Evolutionary conservation across 78 protist genomes (phyloP).

Genomic region (Emiliania huxleyi): DNA sequence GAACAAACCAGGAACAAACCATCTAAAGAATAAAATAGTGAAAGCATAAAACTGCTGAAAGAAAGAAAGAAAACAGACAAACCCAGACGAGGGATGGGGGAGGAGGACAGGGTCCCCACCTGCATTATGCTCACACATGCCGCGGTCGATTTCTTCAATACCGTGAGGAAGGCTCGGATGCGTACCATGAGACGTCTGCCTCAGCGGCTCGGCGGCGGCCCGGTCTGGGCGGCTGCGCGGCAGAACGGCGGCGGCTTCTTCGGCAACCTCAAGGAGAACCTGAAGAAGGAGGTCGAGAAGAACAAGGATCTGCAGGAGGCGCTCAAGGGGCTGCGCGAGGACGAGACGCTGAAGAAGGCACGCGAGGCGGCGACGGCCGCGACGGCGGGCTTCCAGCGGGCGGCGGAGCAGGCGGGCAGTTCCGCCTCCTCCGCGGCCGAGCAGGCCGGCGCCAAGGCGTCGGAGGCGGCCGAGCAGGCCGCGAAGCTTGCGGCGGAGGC

Average conservation of each 20-base stretch:
- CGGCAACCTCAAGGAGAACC: background rate
- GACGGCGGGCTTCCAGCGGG: background rate
- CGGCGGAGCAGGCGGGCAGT: background rate
- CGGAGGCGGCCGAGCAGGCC: background rate
- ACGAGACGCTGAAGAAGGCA: background rate
- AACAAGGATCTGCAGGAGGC: background rate
- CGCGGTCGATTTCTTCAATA: too few relatives aligned
- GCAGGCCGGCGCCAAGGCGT: background rate
- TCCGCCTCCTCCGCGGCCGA: background rate
- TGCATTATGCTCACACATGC: too few relatives aligned
- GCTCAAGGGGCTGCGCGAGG: background rate
- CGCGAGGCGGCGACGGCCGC: background rate
- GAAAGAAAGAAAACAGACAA: too few relatives aligned
- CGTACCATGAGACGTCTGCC: too few relatives aligned
- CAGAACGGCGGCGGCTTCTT: background rate
- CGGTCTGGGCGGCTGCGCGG: too few relatives aligned
- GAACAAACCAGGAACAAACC: too few relatives aligned
- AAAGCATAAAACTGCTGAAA: too few relatives aligned
- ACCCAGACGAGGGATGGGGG: too few relatives aligned
- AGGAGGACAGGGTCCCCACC: too few relatives aligned
- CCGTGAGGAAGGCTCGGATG: too few relatives aligned
- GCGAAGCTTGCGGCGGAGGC: background rate
- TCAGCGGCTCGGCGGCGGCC: too few relatives aligned
- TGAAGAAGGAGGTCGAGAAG: background rate
- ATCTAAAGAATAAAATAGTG: too few relatives aligned